Percentiles rank a stretch among this genome's conserved stretches.
These are phyloP conservation scores for Apiospora malaysiana DNA, from an alignment of 2,329 filamentous ascomycete genomes.

Conservation along the genomic window DNA sequence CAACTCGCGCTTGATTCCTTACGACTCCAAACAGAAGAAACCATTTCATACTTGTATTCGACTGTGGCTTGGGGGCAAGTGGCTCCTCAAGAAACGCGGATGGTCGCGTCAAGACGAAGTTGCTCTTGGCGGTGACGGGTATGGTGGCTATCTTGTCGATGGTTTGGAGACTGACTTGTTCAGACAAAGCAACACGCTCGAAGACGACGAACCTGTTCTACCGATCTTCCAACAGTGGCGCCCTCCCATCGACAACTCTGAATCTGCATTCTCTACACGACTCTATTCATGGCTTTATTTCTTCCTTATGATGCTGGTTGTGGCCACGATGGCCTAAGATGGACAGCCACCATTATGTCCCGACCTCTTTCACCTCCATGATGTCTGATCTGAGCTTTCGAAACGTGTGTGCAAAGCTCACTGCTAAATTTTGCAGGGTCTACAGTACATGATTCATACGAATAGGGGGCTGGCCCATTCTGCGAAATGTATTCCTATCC, in stretches of 20 bases:
- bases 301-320: neutral
- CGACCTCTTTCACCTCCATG: neutral
- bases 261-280: neutral
- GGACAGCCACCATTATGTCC: neutral
- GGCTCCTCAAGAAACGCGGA: conserved; percentile 48
- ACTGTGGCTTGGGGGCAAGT: conserved; percentile 49
- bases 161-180: conserved; percentile 29
- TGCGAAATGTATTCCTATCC: neutral
- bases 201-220: neutral
- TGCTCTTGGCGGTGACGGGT: conserved; percentile 49
- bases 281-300: conserved; percentile 8
- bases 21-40: conserved; percentile 53
- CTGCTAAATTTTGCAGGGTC: conserved; percentile 8
- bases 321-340: neutral
- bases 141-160: conserved; percentile 46
- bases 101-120: conserved; percentile 48
- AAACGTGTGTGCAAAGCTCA: conserved; percentile 10
- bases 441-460: neutral
- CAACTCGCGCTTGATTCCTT: conserved; percentile 53
- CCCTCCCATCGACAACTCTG: neutral
- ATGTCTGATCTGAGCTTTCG: conserved; percentile 13
- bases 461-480: neutral
- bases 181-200: neutral
- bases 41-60: conserved; percentile 53
- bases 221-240: neutral